Evolutionary conservation across 2,329 filamentous ascomycete species (phyloP).

Genomic region (Sporothrix variecibatus): DNA sequence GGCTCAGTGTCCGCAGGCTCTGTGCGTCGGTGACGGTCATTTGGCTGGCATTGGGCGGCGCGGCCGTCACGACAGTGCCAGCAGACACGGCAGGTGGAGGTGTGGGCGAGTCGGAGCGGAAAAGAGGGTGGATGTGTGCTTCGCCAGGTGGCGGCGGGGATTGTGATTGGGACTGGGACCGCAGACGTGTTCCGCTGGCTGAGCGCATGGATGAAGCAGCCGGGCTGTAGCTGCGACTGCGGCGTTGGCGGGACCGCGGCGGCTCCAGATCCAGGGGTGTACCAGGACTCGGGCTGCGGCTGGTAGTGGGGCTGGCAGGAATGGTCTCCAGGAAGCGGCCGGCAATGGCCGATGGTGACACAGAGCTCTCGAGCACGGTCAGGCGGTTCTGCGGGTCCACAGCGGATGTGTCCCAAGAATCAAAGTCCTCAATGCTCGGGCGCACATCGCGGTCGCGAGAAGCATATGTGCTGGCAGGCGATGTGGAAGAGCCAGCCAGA

Average conservation of each 20-base stretch:
- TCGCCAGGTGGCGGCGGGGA: slow-evolving; percentile 50
- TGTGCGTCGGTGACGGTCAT: slow-evolving; percentile 56
- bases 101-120: slow-evolving; percentile 69
- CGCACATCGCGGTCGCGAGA: slow-evolving; percentile 37
- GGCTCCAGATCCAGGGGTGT: slow-evolving; percentile 59
- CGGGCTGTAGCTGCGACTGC: slow-evolving; percentile 57
- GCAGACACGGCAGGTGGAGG: slow-evolving; percentile 64
- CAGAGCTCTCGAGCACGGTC: slow-evolving; percentile 54
- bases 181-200: slow-evolving; percentile 9
- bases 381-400: slow-evolving; percentile 65
- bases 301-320: slow-evolving; percentile 64
- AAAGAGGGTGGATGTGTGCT: slow-evolving; percentile 75
- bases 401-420: slow-evolving; percentile 72
- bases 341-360: slow-evolving; percentile 40
- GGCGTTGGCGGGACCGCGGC: slow-evolving; percentile 44
- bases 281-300: slow-evolving; percentile 65
- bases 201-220: slow-evolving; percentile 35
- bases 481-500: slow-evolving; percentile 44
- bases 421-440: slow-evolving; percentile 61
- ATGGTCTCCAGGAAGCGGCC: slow-evolving; percentile 68
- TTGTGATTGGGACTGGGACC: slow-evolving; percentile 36
- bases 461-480: slow-evolving; percentile 28
- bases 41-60: slow-evolving; percentile 64
- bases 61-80: slow-evolving; percentile 70
- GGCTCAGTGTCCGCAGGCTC: slow-evolving; percentile 53